Evolutionary conservation across 2,329 filamentous ascomycete genomes (phyloP), one percentile per base, ranked within the genome.

Genomic region (Talaromyces pinophilus): DNA sequence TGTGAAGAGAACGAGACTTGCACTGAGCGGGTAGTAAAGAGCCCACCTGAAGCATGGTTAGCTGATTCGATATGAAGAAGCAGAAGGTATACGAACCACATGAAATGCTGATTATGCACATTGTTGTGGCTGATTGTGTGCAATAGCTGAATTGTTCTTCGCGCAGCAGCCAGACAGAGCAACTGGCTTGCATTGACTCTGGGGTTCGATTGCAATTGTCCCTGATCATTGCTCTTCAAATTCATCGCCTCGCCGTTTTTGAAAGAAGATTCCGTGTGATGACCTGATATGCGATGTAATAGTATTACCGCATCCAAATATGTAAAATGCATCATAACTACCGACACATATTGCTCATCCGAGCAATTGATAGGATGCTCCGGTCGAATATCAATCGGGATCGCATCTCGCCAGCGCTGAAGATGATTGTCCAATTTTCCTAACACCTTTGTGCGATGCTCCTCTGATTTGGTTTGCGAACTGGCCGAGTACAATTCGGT

Each of bases 241-340:
- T 38, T 11, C 10, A 2, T 15, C 3, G 5, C n/a, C 30, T 52
- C 10, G 15, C 19, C 30, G n/a, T 33, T n/a, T 38, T 17, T 38
- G 15, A 25, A 48, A 19, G 17, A 35, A 19, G 19, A 17, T n/a
- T n/a, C 52, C n/a, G 17, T 6, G 17, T 62, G 54, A 64, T 64
- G 33, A 4, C 52, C 19, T 38, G 62, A 25, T 40, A 64, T n/a
- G 5, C 62, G 62, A 22, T 64, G 62, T 38, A 64, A 28, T 42
- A 64, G 25, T 48, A 64, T 64, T 6, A 64, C 62, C 13, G 62
- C 62, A n/a, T 64, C 62, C 42, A 64, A 22, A 15, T 64, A 64
- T 11, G 38, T 59, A 33, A 64, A 48, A 38, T 64, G 62, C 54
- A 64, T 64, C 62, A 64, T 64, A 2, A 33, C 62, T 3, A 64